These are phyloP conservation scores for Paramecium sonneborni DNA, from an alignment of 73 alveolate species.

Conservation along the genomic window DNA sequence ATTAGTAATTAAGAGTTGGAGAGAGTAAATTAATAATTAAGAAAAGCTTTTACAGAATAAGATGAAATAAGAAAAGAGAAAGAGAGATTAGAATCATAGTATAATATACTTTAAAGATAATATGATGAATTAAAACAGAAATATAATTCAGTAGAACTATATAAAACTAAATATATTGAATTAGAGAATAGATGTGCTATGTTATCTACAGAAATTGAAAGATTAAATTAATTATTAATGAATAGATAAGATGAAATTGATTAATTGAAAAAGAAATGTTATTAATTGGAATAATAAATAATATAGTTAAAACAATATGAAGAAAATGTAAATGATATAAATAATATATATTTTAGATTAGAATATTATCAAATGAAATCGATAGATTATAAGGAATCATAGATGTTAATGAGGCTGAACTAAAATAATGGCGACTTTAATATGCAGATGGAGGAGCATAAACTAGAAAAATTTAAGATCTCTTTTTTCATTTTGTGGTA, in stretches of 20 bases:
- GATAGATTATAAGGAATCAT: slow-evolving; percentile 39
- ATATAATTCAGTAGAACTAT: not conserved
- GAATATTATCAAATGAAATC: slow-evolving; percentile 35
- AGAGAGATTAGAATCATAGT: not conserved
- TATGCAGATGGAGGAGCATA: slow-evolving; percentile 46
- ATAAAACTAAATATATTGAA: slow-evolving; percentile 42
- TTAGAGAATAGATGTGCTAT: slow-evolving; percentile 56
- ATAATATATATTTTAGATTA: not conserved
- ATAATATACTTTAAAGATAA: not conserved
- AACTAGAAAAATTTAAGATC: slow-evolving; percentile 19
- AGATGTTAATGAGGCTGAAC: slow-evolving; percentile 32
- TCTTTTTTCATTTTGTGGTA: slow-evolving; percentile 20
- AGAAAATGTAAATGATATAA: not conserved
- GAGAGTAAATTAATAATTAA: not conserved
- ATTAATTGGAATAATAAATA: not conserved
- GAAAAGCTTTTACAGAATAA: not conserved
- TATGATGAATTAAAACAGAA: slow-evolving; percentile 9
- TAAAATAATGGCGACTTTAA: slow-evolving; percentile 27
- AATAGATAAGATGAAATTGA: slow-evolving; percentile 34
- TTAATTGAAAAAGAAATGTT: not conserved
- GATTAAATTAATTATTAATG: not conserved
- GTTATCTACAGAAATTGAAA: slow-evolving; percentile 41
- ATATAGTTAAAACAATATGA: slow-evolving; percentile 46
- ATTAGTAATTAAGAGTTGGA: not conserved
- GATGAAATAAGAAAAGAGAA: not conserved